A percentile compares a stretch with the other conserved stretches of the same genome.
phyloP scores from a whole-genome alignment of 2,329 filamentous ascomycete species.

The Graphilbum ipis-grandicollis region DNA sequence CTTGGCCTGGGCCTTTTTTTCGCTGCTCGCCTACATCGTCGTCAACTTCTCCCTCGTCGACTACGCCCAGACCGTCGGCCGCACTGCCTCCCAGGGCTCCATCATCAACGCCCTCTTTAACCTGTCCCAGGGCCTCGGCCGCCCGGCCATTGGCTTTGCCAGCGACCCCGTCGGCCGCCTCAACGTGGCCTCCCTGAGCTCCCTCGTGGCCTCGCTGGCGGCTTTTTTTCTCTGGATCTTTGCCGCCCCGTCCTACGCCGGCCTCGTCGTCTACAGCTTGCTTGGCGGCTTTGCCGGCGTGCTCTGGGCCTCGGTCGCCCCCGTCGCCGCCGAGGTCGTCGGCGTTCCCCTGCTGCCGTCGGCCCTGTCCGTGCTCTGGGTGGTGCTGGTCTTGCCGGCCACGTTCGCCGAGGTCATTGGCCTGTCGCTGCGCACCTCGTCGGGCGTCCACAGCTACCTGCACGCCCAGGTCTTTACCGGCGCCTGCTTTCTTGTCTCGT shows the following conservation, averaged over 20 bases:
- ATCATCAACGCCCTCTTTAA: slow-evolving; percentile 61
- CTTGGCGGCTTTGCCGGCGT: slow-evolving; percentile 53
- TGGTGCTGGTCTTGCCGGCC: slow-evolving; percentile 51
- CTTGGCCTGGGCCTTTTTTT: slow-evolving; percentile 51
- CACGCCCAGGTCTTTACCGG: slow-evolving; percentile 41
- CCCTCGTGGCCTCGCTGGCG: slow-evolving; percentile 45
- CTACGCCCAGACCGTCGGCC: slow-evolving; percentile 52
- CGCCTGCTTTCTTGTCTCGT: slow-evolving; percentile 40
- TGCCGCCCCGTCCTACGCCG: slow-evolving; percentile 43
- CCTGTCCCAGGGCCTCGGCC: slow-evolving; percentile 45
- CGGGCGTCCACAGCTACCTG: slow-evolving; percentile 26
- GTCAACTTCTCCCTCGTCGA: slow-evolving; percentile 62
- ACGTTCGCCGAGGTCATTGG: slow-evolving; percentile 53
- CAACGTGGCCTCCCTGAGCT: slow-evolving; percentile 52
- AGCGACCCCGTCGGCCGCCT: slow-evolving; percentile 54
- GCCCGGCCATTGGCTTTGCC: slow-evolving; percentile 55
- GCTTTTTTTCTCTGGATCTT: slow-evolving; percentile 58
- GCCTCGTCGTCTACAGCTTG: slow-evolving; percentile 54
- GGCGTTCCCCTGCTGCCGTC: slow-evolving; percentile 49
- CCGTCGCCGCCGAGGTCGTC: slow-evolving; percentile 58
- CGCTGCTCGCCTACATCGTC: slow-evolving; percentile 57
- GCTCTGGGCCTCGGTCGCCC: slow-evolving; percentile 52
- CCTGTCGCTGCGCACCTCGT: slow-evolving; percentile 28
- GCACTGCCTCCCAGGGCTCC: slow-evolving; percentile 48
- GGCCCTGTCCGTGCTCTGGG: slow-evolving; percentile 52